Evolutionary conservation across 345 rosid species (phyloP).

Genomic region (Ceriops tagal): DNA sequence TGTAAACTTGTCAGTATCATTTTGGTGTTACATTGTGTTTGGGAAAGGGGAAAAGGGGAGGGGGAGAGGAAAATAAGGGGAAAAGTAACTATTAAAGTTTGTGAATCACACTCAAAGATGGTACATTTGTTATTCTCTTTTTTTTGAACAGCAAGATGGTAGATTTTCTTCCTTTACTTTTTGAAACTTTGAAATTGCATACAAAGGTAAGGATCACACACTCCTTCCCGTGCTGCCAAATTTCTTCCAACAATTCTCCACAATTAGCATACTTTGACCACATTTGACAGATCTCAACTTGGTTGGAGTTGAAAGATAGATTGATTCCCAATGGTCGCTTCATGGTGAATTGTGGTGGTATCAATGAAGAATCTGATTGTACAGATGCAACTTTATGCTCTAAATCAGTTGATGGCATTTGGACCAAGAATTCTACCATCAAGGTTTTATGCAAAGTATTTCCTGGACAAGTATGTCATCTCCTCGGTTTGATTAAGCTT

Average conservation of each 20-base stretch:
- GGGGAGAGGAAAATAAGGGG: too few relatives aligned
- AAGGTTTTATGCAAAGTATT: constrained; percentile 60
- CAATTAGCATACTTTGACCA: neutral
- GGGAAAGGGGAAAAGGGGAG: too few relatives aligned
- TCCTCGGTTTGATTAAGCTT: neutral
- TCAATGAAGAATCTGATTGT: constrained; percentile 25
- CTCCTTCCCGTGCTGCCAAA: neutral
- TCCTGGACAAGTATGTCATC: constrained; percentile 53
- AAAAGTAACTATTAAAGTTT: too few relatives aligned
- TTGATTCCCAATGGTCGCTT: constrained; percentile 67
- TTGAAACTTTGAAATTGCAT: neutral
- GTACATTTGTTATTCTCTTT: too few relatives aligned
- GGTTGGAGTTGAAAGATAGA: constrained; percentile 58
- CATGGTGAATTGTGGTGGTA: constrained; percentile 85
- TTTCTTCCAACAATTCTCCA: neutral
- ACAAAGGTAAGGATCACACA: neutral
- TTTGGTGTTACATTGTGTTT: too few relatives aligned
- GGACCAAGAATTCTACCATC: constrained; percentile 60
- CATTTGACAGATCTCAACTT: constrained; percentile 47
- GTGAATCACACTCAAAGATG: too few relatives aligned
- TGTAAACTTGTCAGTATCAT: too few relatives aligned
- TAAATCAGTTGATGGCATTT: constrained; percentile 28
- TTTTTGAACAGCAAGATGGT: too few relatives aligned
- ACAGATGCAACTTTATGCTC: constrained; percentile 18
- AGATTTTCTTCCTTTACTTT: neutral